phyloP scores from a whole-genome alignment of 2,329 filamentous ascomycete genomes.

The Aspergillus fructus region DNA sequence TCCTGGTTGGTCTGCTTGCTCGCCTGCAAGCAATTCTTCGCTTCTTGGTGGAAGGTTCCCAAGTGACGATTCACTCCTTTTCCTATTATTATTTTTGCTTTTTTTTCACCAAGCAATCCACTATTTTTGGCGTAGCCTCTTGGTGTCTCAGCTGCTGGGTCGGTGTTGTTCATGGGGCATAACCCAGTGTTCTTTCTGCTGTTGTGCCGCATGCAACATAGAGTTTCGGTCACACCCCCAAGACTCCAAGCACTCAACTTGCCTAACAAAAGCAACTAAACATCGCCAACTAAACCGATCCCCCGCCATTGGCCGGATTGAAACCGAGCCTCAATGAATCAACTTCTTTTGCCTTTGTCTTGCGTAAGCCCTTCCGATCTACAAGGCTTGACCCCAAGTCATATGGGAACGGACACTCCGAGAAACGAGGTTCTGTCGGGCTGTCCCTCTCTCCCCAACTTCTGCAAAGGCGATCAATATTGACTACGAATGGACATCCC shows the following conservation, averaged over 20 bases:
- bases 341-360: background rate
- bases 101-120: background rate
- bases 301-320: background rate
- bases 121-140: background rate
- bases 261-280: background rate
- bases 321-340: background rate
- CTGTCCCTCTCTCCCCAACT: background rate
- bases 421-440: background rate
- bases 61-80: background rate
- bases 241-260: no score
- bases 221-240: background rate
- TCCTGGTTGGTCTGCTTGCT: background rate
- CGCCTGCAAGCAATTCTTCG: background rate
- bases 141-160: background rate
- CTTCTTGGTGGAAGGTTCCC: background rate
- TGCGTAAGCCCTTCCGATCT: constrained; percentile 1
- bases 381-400: background rate
- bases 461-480: background rate
- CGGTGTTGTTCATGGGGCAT: no score
- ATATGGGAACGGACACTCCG: background rate
- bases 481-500: no score
- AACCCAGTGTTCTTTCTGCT: background rate
- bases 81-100: background rate
- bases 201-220: background rate
- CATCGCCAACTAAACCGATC: background rate